Base-by-base conservation (phyloP, 169 alveolate species). In the Theileria orientalis region DNA sequence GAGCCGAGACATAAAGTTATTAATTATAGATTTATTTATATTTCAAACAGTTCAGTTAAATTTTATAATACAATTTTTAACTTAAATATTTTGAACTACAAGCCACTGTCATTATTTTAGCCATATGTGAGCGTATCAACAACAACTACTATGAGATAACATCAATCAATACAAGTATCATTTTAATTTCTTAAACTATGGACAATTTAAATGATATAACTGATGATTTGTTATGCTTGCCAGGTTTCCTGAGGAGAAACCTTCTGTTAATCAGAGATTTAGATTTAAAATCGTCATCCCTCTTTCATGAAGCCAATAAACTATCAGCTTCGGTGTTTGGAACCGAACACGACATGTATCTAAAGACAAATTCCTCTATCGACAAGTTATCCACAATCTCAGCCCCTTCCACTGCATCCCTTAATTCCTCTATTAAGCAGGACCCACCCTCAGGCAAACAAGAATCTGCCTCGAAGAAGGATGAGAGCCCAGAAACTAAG, bases 181-280 rank as follows among this genome's bases (percentile, higher is more conserved):
- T n/a, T n/a, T n/a, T n/a, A n/a, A n/a, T n/a, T 9, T 37, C 9
- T 9, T 19, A 13, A 54, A 54, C 23, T 29, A 82, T 82, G 89
- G 89, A 82, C 27, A 44, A 40, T 29, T 2, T 54, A 23, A 83
- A 72, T 30, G 83, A 82, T 41, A 54, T 73, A 7, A 82, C 84
- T 0, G 89, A 82, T 46, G 89, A 82, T 44, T n/a, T 82, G 74
- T 40, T 82, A 6, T 47, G 64, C 2, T 61, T 82, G 33, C 89
- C 89, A 3, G 89, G 89, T 19, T 82, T 66, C 70, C 42, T 82
- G 30, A 60, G 84, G 21, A 69, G 89, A 21, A 72, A 74, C 27
- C 68, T 82, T 0, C 60, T 74, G 32, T 33, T 82, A n/a, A 82
- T 82, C 76, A 83, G 89, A 9, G 89, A 82, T 42, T 44, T 82